phyloP scores from a whole-genome alignment of 2,329 filamentous ascomycete species.

The Rosellinia necatrix region DNA sequence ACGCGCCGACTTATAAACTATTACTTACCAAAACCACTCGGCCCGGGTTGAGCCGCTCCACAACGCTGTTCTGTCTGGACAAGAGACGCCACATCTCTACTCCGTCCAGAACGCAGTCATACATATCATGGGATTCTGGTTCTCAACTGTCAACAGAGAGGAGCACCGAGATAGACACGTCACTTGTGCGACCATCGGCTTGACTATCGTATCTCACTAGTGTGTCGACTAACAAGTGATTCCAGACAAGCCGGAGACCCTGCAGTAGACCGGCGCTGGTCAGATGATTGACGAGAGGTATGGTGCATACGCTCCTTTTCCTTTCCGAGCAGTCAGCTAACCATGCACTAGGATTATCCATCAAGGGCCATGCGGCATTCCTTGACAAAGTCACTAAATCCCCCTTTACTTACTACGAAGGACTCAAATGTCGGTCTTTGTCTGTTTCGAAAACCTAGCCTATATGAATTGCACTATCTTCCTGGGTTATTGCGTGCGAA shows the following conservation, averaged over 20 bases:
- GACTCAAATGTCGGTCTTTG: background rate
- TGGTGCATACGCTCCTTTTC: background rate
- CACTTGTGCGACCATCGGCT: background rate
- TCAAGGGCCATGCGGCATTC: conserved; percentile 5
- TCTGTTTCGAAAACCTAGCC: too few species aligned
- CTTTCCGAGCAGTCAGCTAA: background rate
- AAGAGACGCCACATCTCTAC: background rate
- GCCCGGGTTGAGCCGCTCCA: background rate
- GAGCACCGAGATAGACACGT: conserved; percentile 1
- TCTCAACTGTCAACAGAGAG: background rate
- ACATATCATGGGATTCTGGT: too few species aligned
- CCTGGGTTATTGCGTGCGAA: conserved; percentile 23
- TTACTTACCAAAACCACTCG: background rate
- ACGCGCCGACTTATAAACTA: conserved; percentile 2
- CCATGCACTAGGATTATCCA: background rate
- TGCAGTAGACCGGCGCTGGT: background rate
- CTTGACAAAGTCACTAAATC: background rate
- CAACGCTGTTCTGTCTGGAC: too few species aligned
- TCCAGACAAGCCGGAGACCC: background rate
- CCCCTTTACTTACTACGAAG: background rate
- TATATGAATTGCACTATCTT: conserved; percentile 19
- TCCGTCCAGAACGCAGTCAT: too few species aligned
- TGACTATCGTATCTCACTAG: background rate
- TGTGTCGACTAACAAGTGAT: background rate
- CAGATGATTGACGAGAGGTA: background rate